A percentile compares a stretch with the other conserved stretches of the same genome.
Evolutionary conservation across 1,284 basidiomycete species (phyloP).

Genomic region (Boletellus deceptivus): DNA sequence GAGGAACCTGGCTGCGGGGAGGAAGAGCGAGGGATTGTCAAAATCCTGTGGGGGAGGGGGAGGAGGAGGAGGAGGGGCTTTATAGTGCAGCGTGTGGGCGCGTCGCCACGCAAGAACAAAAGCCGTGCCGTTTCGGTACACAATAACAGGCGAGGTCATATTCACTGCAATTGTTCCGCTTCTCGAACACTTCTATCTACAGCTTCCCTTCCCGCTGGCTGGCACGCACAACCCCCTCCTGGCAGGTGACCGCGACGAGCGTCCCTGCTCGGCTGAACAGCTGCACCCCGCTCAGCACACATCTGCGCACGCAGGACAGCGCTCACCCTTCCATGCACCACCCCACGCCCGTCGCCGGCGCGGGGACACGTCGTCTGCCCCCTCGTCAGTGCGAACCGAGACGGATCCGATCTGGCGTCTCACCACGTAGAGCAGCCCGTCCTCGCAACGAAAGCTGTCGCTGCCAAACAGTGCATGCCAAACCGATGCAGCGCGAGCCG

Average conservation of each 20-base stretch:
- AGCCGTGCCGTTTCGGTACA: constrained; percentile 28
- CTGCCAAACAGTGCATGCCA: constrained; percentile 37
- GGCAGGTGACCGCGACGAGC: constrained; percentile 75
- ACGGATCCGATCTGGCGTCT: constrained; percentile 21
- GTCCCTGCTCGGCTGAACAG: constrained; percentile 71
- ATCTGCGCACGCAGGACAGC: not conserved
- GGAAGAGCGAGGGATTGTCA: constrained; percentile 31
- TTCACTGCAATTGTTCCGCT: constrained; percentile 18
- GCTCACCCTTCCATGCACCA: constrained; percentile 71
- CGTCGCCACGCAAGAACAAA: constrained; percentile 36
- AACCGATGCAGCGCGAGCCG: not conserved
- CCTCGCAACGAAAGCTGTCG: constrained; percentile 71
- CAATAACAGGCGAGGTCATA: constrained; percentile 25
- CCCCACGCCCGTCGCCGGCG: constrained; percentile 69
- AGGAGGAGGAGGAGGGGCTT: constrained; percentile 11
- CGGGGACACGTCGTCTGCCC: constrained; percentile 62
- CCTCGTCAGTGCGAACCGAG: constrained; percentile 7
- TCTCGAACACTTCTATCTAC: constrained; percentile 24
- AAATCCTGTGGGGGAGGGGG: constrained; percentile 29
- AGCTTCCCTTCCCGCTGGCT: constrained; percentile 41
- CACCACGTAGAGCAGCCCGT: constrained; percentile 81
- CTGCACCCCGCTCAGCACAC: constrained; percentile 36
- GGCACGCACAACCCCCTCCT: constrained; percentile 80
- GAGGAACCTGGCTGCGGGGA: constrained; percentile 31
- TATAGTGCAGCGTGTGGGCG: constrained; percentile 21